Percentiles rank a stretch among this genome's conserved stretches.
Conservation (phyloP, 805 yeast genomes). For the Candida nonsorbophila region DNA sequence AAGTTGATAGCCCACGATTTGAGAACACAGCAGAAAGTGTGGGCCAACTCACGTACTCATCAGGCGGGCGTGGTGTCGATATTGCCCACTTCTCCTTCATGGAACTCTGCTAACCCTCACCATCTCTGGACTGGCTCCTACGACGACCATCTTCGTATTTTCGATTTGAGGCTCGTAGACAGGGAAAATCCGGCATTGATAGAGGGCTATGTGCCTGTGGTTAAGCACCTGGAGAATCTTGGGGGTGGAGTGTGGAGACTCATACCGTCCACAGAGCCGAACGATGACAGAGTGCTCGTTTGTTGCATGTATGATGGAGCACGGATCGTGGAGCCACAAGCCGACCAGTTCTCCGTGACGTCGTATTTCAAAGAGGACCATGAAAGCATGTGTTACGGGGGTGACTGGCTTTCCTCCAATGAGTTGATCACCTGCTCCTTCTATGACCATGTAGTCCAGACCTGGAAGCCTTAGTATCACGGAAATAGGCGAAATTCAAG, state of each 20-base stretch:
- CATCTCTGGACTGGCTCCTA: constrained; percentile 84
- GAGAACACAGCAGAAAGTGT: constrained; percentile 31
- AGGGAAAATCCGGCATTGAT: constrained; percentile 26
- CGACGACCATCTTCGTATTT: constrained; percentile 68
- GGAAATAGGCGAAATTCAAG: too few relatives aligned
- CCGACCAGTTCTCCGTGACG: constrained; percentile 20
- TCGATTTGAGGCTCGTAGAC: constrained; percentile 62
- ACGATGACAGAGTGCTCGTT: constrained; percentile 50
- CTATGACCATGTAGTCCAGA: constrained; percentile 77
- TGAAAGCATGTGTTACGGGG: constrained; percentile 93
- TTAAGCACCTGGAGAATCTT: constrained; percentile 41
- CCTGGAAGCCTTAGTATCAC: too few relatives aligned
- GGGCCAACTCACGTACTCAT: constrained; percentile 52
- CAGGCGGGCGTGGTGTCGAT: constrained; percentile 90
- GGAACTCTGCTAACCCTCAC: constrained; percentile 42
- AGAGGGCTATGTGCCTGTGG: constrained; percentile 49
- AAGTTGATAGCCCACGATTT: constrained; percentile 69
- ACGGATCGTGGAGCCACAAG: constrained; percentile 42
- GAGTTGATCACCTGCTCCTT: constrained; percentile 76
- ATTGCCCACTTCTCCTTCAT: constrained; percentile 37
- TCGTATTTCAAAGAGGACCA: constrained; percentile 63
- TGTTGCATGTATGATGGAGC: constrained; percentile 98
- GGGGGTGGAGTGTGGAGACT: constrained; percentile 98
- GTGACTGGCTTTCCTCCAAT: constrained; percentile 67
- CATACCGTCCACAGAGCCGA: constrained; percentile 48